Evolutionary conservation across 345 rosid genomes (phyloP), one percentile per base, ranked within the genome.

Genomic region (Erysimum cheiranthoides): DNA sequence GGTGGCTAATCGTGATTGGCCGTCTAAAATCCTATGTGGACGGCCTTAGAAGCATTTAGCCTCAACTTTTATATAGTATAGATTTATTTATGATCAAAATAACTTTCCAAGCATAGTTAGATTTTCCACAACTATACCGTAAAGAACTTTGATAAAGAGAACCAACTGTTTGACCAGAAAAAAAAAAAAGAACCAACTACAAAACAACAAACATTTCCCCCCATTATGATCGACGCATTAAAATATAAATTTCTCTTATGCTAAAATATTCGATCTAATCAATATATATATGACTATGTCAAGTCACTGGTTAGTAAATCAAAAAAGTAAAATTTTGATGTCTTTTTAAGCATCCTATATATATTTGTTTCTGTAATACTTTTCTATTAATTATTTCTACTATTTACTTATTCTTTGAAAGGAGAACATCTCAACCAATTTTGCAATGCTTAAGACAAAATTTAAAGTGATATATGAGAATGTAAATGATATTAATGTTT

Each of bases 191-290:
- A 53, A 54, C 47, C 59, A 34, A 61, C 52, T 61, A 54, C 49
- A 27, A 53, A 32, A 21, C 70, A 70, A 43, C 71, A 75, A 7
- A 11, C 18, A 3, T 30, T 39, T 27, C 36, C n/a, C 36, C n/a
- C 61, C 73, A 50, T n/a, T 59, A n/a, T 68, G 49, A 69, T 43
- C 42, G 50, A 43, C 25, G 25, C 31, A 43, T 42, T 61, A 51
- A 32, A 21, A 39, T 60, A 69, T 51, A 13, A 68, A 12, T 35
- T 28, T 51, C 21, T 69, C 10, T 30, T 25, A 25, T 31, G 16
- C 50, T 34, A 52, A 30, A 32, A 62, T 76, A 70, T 69, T 76
- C 80, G 75, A 61, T 12, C 57, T 76, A 43, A 76, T 69, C 70
- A 68, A 31, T 52, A n/a, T n/a, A n/a, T n/a, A n/a, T n/a, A 32